phyloP scores from a whole-genome alignment of 257 asterid genomes.

The Nicotiana sylvestris region DNA sequence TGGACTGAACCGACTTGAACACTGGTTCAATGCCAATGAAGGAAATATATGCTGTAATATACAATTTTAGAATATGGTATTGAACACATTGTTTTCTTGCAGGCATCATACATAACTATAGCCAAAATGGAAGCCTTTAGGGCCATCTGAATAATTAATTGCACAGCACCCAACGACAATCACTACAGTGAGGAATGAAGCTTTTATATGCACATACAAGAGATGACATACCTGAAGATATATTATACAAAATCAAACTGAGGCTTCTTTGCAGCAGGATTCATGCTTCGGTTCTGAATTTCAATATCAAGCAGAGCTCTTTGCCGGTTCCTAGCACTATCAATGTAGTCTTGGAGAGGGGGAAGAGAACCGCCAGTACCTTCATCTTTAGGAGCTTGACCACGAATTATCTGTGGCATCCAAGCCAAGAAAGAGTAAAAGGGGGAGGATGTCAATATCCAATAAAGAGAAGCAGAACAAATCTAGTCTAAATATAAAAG shows the following conservation, averaged over 20 bases:
- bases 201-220: neutral
- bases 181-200: neutral
- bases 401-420: constrained; percentile 57
- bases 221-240: neutral
- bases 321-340: constrained; percentile 49
- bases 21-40: neutral
- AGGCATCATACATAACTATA: neutral
- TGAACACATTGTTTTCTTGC: neutral
- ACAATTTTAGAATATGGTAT: neutral
- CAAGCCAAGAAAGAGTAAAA: constrained; percentile 5
- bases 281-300: constrained; percentile 29
- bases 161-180: neutral
- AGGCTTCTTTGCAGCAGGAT: constrained; percentile 45
- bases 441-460: constrained; percentile 6
- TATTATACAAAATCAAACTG: constrained; percentile 59
- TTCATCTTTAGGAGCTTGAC: constrained; percentile 44
- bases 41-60: neutral
- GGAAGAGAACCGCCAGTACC: constrained; percentile 47
- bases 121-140: neutral
- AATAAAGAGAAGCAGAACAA: neutral
- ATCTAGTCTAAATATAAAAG: neutral
- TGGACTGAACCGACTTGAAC: neutral
- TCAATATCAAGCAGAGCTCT: constrained; percentile 36
- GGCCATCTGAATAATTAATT: neutral
- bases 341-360: constrained; percentile 59